Conservation (phyloP, 2,329 filamentous ascomycete genomes). For the Botrytis deweyae region DNA sequence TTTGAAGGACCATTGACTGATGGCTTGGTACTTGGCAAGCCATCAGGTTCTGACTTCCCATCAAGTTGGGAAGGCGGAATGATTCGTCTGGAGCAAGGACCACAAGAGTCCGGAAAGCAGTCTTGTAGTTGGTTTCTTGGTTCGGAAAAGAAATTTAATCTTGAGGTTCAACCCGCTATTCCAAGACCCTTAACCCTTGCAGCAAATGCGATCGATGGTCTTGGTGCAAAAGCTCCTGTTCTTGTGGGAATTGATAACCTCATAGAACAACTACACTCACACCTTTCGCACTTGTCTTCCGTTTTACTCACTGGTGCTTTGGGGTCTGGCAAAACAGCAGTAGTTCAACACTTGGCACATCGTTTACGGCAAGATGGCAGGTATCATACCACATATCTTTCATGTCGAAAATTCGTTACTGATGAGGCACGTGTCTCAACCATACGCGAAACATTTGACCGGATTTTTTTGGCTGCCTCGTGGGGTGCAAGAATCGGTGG, state of each 20-base stretch:
- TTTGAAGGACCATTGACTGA: slow-evolving; percentile 86
- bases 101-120: slow-evolving; percentile 48
- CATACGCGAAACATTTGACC: slow-evolving; percentile 83
- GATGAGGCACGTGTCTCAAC: slow-evolving; percentile 87
- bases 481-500: slow-evolving; percentile 91
- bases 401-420: slow-evolving; percentile 82
- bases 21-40: slow-evolving; percentile 70
- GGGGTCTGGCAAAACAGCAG: slow-evolving; percentile 84
- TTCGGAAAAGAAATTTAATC: slow-evolving; percentile 67
- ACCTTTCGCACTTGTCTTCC: slow-evolving; percentile 82
- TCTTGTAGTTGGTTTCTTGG: slow-evolving; percentile 70
- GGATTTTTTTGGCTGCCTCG: slow-evolving; percentile 82
- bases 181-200: slow-evolving; percentile 59
- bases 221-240: slow-evolving; percentile 52
- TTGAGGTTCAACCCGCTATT: slow-evolving; percentile 76
- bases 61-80: slow-evolving; percentile 81
- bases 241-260: slow-evolving; percentile 84
- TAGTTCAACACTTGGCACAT: slow-evolving; percentile 74
- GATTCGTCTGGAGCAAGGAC: slow-evolving; percentile 69
- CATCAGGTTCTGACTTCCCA: slow-evolving; percentile 51
- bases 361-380: slow-evolving; percentile 69
- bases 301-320: slow-evolving; percentile 85
- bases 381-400: slow-evolving; percentile 82
- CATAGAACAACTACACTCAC: slow-evolving; percentile 68
- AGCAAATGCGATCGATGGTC: slow-evolving; percentile 40